These are phyloP conservation scores for Xylaria sp. DNA, from an alignment of 2,329 filamentous ascomycete genomes.

Conservation along the genomic window DNA sequence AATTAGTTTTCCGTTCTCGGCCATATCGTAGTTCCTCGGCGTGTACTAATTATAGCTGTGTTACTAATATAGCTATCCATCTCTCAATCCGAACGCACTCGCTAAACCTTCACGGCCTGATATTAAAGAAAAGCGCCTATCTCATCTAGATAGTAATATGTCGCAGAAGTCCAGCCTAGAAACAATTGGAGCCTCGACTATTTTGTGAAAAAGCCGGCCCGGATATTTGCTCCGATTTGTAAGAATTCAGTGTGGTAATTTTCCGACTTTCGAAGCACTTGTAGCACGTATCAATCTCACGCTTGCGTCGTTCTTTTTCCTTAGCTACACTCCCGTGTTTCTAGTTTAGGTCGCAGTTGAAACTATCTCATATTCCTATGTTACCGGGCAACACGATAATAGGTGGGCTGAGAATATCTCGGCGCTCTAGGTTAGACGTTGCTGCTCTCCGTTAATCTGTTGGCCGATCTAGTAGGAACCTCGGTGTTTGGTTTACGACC, in stretches of 20 bases:
- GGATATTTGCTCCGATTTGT: conserved; percentile 12
- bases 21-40: not conserved
- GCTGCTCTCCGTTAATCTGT: not conserved
- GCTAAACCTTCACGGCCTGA: not conserved
- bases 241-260: not conserved
- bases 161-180: not conserved
- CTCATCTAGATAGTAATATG: not conserved
- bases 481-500: not conserved
- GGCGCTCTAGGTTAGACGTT: not conserved
- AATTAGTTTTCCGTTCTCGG: not conserved
- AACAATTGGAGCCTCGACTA: not conserved
- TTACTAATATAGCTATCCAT: not conserved
- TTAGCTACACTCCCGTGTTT: not conserved
- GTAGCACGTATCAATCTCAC: conserved; percentile 9
- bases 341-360: not conserved
- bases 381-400: not conserved
- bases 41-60: conserved; percentile 7
- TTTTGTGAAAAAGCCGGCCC: conserved; percentile 7
- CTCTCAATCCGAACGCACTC: not conserved
- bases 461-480: not conserved
- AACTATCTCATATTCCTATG: not conserved
- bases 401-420: not conserved
- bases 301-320: not conserved
- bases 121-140: not conserved
- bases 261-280: conserved; percentile 1